Percentiles rank a stretch among this genome's conserved stretches.
Evolutionary conservation across 139 green algal species (phyloP).

Genomic region (Chlamydomonas sp.): DNA sequence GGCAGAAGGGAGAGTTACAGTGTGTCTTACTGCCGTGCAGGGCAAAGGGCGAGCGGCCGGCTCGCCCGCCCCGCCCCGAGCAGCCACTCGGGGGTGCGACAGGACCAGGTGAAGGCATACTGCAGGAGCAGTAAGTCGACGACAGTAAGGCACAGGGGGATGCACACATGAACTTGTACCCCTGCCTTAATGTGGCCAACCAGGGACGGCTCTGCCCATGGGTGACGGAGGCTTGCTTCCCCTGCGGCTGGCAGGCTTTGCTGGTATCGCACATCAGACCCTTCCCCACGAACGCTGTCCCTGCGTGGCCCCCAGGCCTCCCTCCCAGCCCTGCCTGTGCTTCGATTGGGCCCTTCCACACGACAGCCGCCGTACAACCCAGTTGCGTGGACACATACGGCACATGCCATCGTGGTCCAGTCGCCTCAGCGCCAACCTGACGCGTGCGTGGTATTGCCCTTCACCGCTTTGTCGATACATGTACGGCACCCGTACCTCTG

Average conservation of each 20-base stretch:
- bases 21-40: neutral
- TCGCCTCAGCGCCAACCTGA: neutral
- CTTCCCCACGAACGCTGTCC: too few species aligned
- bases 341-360: too few species aligned
- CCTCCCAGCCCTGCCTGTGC: too few species aligned
- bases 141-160: neutral
- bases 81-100: too few species aligned
- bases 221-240: too few species aligned
- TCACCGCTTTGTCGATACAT: neutral
- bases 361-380: too few species aligned
- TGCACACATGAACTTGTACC: neutral
- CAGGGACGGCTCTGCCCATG: too few species aligned
- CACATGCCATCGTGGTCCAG: neutral
- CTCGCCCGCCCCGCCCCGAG: neutral
- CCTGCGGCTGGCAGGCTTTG: too few species aligned
- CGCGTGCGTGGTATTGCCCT: neutral
- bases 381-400: neutral
- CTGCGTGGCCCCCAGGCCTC: too few species aligned
- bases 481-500: slow-evolving; percentile 30
- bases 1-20: neutral
- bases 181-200: too few species aligned
- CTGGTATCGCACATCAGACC: too few species aligned
- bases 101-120: neutral
- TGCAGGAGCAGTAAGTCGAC: neutral
- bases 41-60: neutral